Conservation (phyloP, 2,329 filamentous ascomycete species). For the Fonsecaea monophora region DNA sequence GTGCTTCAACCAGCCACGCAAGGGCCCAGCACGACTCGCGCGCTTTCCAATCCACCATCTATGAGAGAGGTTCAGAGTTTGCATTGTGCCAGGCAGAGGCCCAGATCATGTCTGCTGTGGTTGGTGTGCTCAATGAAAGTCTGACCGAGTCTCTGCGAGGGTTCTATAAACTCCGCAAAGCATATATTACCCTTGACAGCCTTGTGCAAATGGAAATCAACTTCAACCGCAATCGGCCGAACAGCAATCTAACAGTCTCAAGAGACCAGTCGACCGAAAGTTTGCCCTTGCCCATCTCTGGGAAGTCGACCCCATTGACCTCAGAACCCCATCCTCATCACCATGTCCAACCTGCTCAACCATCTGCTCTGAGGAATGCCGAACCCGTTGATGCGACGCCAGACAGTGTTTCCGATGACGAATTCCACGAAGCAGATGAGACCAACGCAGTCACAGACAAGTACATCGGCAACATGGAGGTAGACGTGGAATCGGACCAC, state of each 20-base stretch:
- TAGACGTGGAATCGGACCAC: slow-evolving; percentile 40
- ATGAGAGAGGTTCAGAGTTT: slow-evolving; percentile 85
- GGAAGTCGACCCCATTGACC: slow-evolving; percentile 19
- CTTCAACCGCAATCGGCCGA: slow-evolving; percentile 50
- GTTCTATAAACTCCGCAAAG: slow-evolving; percentile 91
- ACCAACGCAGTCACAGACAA: slow-evolving; percentile 55
- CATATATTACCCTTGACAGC: slow-evolving; percentile 79
- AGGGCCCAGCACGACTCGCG: slow-evolving; percentile 71
- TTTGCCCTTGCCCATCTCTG: slow-evolving; percentile 26
- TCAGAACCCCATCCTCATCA: slow-evolving; percentile 44
- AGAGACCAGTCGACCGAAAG: slow-evolving; percentile 36
- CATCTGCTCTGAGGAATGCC: slow-evolving; percentile 34
- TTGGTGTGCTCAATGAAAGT: slow-evolving; percentile 89
- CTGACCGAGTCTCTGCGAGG: slow-evolving; percentile 88
- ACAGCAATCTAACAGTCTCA: slow-evolving; percentile 29
- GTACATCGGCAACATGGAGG: slow-evolving; percentile 57
- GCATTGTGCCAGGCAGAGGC: slow-evolving; percentile 82
- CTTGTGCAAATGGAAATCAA: slow-evolving; percentile 77
- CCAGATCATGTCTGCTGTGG: slow-evolving; percentile 86
- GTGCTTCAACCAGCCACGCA: slow-evolving; percentile 77
- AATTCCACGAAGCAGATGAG: slow-evolving; percentile 64
- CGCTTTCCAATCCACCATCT: slow-evolving; percentile 68
- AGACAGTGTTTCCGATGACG: slow-evolving; percentile 51
- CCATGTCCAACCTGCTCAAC: slow-evolving; percentile 27
- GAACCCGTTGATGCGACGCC: slow-evolving; percentile 20